A percentile compares a stretch with the other conserved stretches of the same genome.
Evolutionary conservation across 306 rosid genomes (phyloP).

Genomic region (Pterocarpus santalinus): DNA sequence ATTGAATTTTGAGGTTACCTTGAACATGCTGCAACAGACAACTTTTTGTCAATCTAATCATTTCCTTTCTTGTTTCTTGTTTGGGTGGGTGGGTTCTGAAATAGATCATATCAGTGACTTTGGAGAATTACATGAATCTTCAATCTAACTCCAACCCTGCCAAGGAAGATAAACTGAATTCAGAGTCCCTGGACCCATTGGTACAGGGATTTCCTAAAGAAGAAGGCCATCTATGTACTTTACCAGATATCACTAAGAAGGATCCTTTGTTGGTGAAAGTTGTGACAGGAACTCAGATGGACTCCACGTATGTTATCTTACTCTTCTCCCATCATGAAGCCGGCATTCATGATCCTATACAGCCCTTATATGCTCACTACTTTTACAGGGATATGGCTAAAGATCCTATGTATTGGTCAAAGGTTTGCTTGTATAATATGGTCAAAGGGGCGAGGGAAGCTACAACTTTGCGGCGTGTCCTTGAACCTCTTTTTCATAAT

Average conservation of each 20-base stretch:
- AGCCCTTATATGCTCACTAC: conserved; percentile 39
- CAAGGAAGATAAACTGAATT: conserved; percentile 56
- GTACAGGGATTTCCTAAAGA: too few relatives aligned
- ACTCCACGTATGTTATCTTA: conserved; percentile 46
- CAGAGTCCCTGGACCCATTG: conserved; percentile 57
- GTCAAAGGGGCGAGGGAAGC: conserved; percentile 85
- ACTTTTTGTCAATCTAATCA: conserved; percentile 34
- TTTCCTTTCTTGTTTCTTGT: conserved; percentile 45
- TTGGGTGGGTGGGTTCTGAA: conserved; percentile 41
- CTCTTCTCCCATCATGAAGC: conserved; percentile 39
- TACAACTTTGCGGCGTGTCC: conserved; percentile 79
- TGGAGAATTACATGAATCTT: conserved; percentile 76
- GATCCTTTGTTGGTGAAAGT: conserved; percentile 54
- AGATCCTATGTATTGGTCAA: conserved; percentile 91
- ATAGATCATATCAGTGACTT: conserved; percentile 84
- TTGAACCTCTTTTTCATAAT: conserved; percentile 89
- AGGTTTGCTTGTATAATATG: conserved; percentile 81
- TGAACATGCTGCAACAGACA: conserved; percentile 28
- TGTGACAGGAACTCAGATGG: conserved; percentile 55
- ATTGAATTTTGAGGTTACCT: conserved; percentile 24
- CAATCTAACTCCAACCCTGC: conserved; percentile 48
- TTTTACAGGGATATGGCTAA: conserved; percentile 69
- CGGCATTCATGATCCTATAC: conserved; percentile 35
- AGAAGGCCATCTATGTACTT: conserved; percentile 39
- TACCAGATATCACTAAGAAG: conserved; percentile 54